Percentiles rank a stretch among this genome's conserved stretches.
These are phyloP conservation scores for Leccinum subfulvum DNA, from an alignment of 1,284 basidiomycete species.

Conservation along the genomic window DNA sequence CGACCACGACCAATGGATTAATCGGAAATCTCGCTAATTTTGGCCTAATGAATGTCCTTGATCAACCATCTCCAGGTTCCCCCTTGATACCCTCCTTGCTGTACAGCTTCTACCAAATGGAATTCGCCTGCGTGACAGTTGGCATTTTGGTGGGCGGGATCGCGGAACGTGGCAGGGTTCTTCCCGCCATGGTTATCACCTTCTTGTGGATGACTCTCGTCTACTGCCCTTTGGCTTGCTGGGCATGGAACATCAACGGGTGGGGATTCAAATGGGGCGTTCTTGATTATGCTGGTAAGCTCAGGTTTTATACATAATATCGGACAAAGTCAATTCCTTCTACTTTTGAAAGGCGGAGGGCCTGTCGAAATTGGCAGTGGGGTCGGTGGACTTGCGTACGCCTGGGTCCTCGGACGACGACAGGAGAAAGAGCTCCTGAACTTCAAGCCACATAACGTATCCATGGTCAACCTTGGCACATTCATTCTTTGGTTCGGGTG, in stretches of 20 bases:
- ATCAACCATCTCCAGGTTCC: conserved; percentile 73
- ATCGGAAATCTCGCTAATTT: conserved; percentile 78
- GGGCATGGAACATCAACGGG: conserved; percentile 77
- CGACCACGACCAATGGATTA: conserved; percentile 72
- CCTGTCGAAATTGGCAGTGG: conserved; percentile 94
- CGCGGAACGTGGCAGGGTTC: conserved; percentile 84
- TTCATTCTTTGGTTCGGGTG: conserved; percentile 91
- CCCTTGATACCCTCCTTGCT: conserved; percentile 69
- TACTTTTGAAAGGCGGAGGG: conserved; percentile 62
- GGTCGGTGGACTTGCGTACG: conserved; percentile 82
- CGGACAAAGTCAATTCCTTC: background rate
- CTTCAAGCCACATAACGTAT: conserved; percentile 93
- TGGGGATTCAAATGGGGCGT: conserved; percentile 93
- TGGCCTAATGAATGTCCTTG: conserved; percentile 72
- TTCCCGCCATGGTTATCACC: conserved; percentile 85
- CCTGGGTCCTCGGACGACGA: conserved; percentile 75
- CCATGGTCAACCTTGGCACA: conserved; percentile 85
- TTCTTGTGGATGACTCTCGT: conserved; percentile 87
- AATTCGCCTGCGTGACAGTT: conserved; percentile 79
- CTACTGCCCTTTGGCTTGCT: conserved; percentile 78
- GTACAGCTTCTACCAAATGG: conserved; percentile 89
- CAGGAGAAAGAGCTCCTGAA: conserved; percentile 81
- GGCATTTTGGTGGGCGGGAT: conserved; percentile 79
- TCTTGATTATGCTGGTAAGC: conserved; percentile 75
- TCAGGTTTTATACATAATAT: conserved; percentile 4